Evolutionary conservation across 352 stramenopile genomes (phyloP).

Genomic region (Albugo candida): DNA sequence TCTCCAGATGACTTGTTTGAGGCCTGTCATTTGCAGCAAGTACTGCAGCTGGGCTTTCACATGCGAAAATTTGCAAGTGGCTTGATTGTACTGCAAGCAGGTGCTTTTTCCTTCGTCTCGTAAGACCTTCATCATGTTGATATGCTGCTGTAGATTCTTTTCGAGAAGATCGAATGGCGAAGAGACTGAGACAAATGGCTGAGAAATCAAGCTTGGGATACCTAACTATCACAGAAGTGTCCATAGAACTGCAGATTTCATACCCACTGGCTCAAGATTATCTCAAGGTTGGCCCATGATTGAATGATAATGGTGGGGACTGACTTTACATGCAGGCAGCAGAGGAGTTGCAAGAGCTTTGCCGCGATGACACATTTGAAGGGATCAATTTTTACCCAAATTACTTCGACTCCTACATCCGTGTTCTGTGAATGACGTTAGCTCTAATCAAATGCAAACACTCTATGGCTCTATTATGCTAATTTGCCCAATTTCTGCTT

Average conservation of each 20-base stretch:
- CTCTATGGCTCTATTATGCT: background rate
- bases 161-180: constrained; percentile 65
- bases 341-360: constrained; percentile 85
- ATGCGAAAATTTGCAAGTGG: constrained; percentile 86
- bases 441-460: background rate
- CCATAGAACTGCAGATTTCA: constrained; percentile 82
- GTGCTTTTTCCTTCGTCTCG: constrained; percentile 19
- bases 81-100: constrained; percentile 84
- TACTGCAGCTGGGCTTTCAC: constrained; percentile 79
- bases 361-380: constrained; percentile 91
- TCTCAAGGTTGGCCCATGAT: constrained; percentile 40
- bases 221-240: constrained; percentile 83
- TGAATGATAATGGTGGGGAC: constrained; percentile 1
- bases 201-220: constrained; percentile 44
- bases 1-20: constrained; percentile 94
- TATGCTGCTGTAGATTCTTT: constrained; percentile 29
- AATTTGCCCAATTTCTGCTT: constrained; percentile 3
- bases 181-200: constrained; percentile 54
- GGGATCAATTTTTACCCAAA: constrained; percentile 91
- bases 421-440: constrained; percentile 1
- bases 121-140: constrained; percentile 9
- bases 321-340: constrained; percentile 35
- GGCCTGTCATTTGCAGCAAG: constrained; percentile 68
- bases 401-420: constrained; percentile 30
- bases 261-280: constrained; percentile 91